These are phyloP conservation scores for Deinandra increscens DNA, from an alignment of 129 eudicot genomes.

Conservation along the genomic window DNA sequence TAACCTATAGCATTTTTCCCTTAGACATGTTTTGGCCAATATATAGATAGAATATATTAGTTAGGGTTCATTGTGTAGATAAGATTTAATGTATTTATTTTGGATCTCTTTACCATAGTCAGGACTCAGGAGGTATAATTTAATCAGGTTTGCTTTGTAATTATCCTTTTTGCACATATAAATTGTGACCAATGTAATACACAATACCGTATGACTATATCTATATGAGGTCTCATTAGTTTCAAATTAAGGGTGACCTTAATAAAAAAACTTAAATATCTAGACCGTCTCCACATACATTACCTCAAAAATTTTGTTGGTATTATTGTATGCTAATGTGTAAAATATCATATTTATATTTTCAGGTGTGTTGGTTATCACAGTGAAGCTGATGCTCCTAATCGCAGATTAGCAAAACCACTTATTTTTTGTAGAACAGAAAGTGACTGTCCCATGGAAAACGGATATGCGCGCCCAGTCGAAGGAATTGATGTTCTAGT, in stretches of 20 bases:
- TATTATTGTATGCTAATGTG: neutral
- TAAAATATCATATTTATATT: conserved; percentile 14
- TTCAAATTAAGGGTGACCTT: neutral
- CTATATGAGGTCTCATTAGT: neutral
- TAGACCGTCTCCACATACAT: neutral
- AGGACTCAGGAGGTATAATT: neutral
- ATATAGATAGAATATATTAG: neutral
- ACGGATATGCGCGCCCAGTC: conserved; percentile 85
- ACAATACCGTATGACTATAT: no score
- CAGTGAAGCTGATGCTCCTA: conserved; percentile 76
- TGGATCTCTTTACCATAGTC: neutral
- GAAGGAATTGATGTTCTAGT: conserved; percentile 81
- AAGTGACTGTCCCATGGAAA: conserved; percentile 82
- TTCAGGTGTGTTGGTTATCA: conserved; percentile 77
- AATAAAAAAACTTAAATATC: neutral
- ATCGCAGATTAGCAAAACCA: conserved; percentile 77
- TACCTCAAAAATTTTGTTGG: neutral
- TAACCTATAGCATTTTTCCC: neutral
- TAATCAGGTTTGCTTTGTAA: neutral
- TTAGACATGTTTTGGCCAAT: neutral
- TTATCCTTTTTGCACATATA: neutral
- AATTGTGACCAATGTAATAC: neutral
- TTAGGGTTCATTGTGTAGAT: neutral
- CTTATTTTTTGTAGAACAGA: conserved; percentile 78
- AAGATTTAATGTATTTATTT: neutral